Conservation (phyloP, 2,329 filamentous ascomycete species). For the Parasarocladium wereldwijsianum region DNA sequence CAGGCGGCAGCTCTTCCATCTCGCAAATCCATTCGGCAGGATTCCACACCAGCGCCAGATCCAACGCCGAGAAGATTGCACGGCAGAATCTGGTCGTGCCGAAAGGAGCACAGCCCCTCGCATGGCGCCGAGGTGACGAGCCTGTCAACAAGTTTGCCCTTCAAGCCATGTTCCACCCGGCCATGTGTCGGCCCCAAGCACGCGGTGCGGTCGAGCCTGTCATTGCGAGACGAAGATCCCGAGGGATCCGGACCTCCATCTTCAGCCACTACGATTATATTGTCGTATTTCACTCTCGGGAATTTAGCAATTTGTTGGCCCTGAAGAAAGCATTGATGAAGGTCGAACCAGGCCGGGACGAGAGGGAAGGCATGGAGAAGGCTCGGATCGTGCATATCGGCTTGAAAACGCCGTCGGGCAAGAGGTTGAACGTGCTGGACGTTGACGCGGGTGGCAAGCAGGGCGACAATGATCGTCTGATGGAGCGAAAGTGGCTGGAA, state of each 20-base stretch:
- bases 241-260: constrained; percentile 9
- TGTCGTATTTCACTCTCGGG: constrained; percentile 12
- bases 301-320: constrained; percentile 13
- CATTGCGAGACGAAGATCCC: constrained; percentile 6
- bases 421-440: constrained; percentile 1
- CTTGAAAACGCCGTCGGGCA: background rate
- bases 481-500: background rate
- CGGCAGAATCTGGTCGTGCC: constrained; percentile 8
- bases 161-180: constrained; percentile 11
- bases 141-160: constrained; percentile 6
- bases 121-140: constrained; percentile 7
- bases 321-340: constrained; percentile 9
- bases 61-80: constrained; percentile 9
- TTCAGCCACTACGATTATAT: constrained; percentile 13
- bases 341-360: constrained; percentile 5
- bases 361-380: constrained; percentile 8
- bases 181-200: constrained; percentile 1
- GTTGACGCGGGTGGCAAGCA: background rate
- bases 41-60: constrained; percentile 10
- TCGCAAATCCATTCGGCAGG: constrained; percentile 10
- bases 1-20: constrained; percentile 10
- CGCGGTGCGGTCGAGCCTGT: constrained; percentile 9
- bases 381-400: constrained; percentile 12
- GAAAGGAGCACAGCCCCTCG: background rate
- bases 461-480: background rate